Evolutionary conservation across 495 filamentous ascomycete species (phyloP).

Genomic region (Friedmanniomyces endolithicus): DNA sequence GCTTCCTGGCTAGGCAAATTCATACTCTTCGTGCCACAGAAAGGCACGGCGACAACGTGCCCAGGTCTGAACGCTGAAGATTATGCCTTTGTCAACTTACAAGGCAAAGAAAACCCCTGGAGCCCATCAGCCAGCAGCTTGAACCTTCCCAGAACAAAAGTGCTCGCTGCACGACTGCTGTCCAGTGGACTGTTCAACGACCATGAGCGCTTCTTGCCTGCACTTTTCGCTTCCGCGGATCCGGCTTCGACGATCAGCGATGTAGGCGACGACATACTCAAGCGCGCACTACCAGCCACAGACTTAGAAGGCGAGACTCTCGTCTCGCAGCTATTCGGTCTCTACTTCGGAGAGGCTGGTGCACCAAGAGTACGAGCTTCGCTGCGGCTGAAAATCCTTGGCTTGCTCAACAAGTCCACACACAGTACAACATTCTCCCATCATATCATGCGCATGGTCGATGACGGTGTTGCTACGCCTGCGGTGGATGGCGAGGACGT

Average conservation of each 20-base stretch:
- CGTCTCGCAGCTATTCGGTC: conserved; percentile 50
- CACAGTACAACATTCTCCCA: conserved; percentile 50
- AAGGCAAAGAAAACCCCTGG: conserved; percentile 58
- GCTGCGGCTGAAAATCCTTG: conserved; percentile 63
- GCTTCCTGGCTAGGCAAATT: conserved; percentile 69
- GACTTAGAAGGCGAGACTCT: conserved; percentile 58
- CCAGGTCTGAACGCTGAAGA: conserved; percentile 62
- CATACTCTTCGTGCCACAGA: conserved; percentile 44
- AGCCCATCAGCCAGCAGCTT: conserved; percentile 48
- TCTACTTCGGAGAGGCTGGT: conserved; percentile 49
- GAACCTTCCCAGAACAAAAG: conserved; percentile 56
- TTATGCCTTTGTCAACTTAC: conserved; percentile 58
- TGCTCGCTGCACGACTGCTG: conserved; percentile 55
- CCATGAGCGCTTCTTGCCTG: conserved; percentile 66
- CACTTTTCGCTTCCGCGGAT: conserved; percentile 70
- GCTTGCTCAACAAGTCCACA: conserved; percentile 63
- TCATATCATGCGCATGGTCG: conserved; percentile 55
- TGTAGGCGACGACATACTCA: conserved; percentile 72
- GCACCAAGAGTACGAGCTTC: conserved; percentile 48
- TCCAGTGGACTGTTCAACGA: conserved; percentile 75
- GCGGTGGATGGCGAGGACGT: conserved; percentile 20
- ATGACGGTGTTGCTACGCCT: conserved; percentile 43
- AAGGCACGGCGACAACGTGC: conserved; percentile 32
- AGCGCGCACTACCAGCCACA: conserved; percentile 50
- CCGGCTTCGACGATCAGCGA: conserved; percentile 68